Base-by-base conservation (phyloP, 2,329 filamentous ascomycete species). In the Fusarium setosum region DNA sequence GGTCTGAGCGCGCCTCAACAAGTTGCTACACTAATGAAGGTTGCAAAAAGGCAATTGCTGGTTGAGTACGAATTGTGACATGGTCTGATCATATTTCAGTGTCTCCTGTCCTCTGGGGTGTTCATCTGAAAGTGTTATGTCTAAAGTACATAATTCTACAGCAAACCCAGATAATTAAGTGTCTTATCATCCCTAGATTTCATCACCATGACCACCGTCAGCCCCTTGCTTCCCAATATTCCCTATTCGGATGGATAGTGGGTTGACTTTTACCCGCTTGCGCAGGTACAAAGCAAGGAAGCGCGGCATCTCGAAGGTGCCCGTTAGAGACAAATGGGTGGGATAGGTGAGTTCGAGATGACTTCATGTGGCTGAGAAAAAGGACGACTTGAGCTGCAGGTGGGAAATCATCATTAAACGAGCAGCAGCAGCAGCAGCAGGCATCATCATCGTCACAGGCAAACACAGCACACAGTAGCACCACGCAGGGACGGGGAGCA, bases 221-320 rank as follows among this genome's bases (percentile, higher is more conserved):
- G 37, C 54, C 55, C 59, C 55, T 54, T 48, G 29, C 59, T 42
- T 54, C 50, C n/a, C 21, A 18, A 20, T 20, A 21, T 45, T 38
- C 34, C 52, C 21, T 32, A 23, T 38, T 38, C 32, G 53, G 35
- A 18, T 32, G 32, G 34, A 50, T 32, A 65, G 42, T 61, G 51
- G 51, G 45, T 56, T 51, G 23, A 41, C 18, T 51, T 49, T 61
- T 40, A 47, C 41, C 51, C 56, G 44, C 51, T 65, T 65, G 47
- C 47, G 56, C 62, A 64, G 62, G 60, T 60, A 65, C 60, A 52
- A 56, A 40, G 34, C 48, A 61, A 63, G 48, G 40, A 55, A 42
- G 52, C 47, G 64, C 47, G 59, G 23, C 37, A 55, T 47, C 38
- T 47, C 53, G 54, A 51, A 20, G 38, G 35, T 29, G 37, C 29